These are phyloP conservation scores for Barnettozyma populi DNA, from an alignment of 805 yeast species.

Conservation along the genomic window DNA sequence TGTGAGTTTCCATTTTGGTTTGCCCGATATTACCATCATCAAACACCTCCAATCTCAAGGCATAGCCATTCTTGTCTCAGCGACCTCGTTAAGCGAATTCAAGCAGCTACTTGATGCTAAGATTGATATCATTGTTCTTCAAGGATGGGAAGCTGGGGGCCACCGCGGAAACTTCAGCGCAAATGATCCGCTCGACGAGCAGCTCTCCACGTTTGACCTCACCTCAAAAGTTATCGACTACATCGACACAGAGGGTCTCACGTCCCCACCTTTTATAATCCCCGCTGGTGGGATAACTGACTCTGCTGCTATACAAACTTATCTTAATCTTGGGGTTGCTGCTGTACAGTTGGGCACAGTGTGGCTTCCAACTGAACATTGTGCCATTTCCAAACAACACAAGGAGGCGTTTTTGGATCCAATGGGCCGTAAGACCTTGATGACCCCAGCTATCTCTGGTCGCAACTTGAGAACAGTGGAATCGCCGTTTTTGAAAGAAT, in stretches of 20 bases:
- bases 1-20: conserved; percentile 52
- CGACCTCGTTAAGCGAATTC: conserved; percentile 43
- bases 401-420: conserved; percentile 13
- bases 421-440: conserved; percentile 24
- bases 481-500: conserved; percentile 21
- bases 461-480: conserved; percentile 21
- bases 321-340: conserved; percentile 38
- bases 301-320: conserved; percentile 26
- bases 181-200: conserved; percentile 29
- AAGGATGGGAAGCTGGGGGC: conserved; percentile 64
- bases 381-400: conserved; percentile 17
- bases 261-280: conserved; percentile 27
- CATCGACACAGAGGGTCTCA: conserved; percentile 4
- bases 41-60: conserved; percentile 31
- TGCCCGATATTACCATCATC: conserved; percentile 32
- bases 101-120: conserved; percentile 25
- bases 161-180: conserved; percentile 46
- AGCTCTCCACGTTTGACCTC: conserved; percentile 31
- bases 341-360: conserved; percentile 55
- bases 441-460: conserved; percentile 23
- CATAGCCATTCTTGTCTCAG: conserved; percentile 40
- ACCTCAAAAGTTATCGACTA: conserved; percentile 20
- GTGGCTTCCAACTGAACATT: conserved; percentile 29
- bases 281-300: conserved; percentile 52
- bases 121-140: conserved; percentile 46